A percentile compares a stretch with the other conserved stretches of the same genome.
Evolutionary conservation across 2,329 filamentous ascomycete species (phyloP).

Genomic region (Hypoxylon sp.): DNA sequence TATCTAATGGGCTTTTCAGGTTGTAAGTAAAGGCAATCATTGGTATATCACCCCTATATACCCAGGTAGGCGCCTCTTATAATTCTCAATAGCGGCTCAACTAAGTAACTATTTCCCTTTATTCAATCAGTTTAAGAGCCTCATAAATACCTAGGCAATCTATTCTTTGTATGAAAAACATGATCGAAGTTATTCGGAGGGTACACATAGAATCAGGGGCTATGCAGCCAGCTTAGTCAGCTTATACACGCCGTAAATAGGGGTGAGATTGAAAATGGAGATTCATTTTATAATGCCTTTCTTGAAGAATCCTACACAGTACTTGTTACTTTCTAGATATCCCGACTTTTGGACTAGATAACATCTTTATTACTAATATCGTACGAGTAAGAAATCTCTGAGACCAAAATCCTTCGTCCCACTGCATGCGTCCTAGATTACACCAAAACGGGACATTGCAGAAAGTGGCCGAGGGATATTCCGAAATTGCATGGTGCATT

Average conservation of each 20-base stretch:
- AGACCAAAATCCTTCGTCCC: constrained; percentile 24
- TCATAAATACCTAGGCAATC: no score
- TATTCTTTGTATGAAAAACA: no score
- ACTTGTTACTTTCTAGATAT: neutral
- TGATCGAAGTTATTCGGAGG: no score
- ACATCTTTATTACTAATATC: neutral
- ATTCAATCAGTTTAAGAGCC: no score
- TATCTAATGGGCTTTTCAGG: no score
- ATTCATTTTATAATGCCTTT: neutral
- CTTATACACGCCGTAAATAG: neutral
- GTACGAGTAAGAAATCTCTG: neutral
- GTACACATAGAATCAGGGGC: no score
- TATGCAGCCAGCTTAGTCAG: constrained; percentile 1
- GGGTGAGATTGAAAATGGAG: neutral
- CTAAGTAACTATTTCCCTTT: no score
- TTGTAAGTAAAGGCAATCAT: no score
- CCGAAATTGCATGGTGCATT: neutral
- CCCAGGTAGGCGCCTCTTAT: no score
- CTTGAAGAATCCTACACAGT: neutral
- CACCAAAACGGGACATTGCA: neutral
- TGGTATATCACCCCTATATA: no score
- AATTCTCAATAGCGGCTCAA: no score
- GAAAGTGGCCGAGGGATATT: neutral
- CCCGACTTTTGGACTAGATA: neutral
- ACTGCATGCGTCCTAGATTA: neutral